Base-by-base conservation (phyloP, 1,139 yeast genomes). In the Pichia sp. region DNA sequence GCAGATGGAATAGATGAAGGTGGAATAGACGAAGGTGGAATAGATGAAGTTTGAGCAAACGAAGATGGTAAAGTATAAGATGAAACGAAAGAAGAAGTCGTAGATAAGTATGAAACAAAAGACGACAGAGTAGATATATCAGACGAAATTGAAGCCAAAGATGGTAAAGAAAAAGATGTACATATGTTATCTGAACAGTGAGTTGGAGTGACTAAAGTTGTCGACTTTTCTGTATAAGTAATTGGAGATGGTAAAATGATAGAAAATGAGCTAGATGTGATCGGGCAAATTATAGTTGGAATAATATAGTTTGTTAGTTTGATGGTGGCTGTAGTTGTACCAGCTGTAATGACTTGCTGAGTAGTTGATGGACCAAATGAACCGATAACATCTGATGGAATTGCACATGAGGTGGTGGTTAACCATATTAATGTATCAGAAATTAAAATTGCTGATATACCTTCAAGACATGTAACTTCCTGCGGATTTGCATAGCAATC, bases 331-430 rank as follows among this genome's bases (percentile, higher is more conserved):
- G 26, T 30, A 16, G 35, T 24, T 4, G 4, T 3, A 20, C 42
- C 41, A 22, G 31, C 26, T 4, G 39, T 38, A 24, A 40, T 16
- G 8, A 35, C 5, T 34, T 32, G 6, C 4, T 20, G n/a, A n/a
- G 25, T 23, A n/a, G 36, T 35, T 1, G 44, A 42, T 32, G 48
- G 42, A 4, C 43, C 46, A 40, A 47, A 47, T 1, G 47, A 42
- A 22, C 51, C 51, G 29, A 35, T 37, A 9, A 47, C 27, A 24
- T 16, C 41, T 9, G 41, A 24, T 25, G 51, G 51, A 30, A 47
- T 29, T 10, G 27, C 9, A 26, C 51, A 47, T 7, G 48, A 45
- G 6, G 48, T 47, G 6, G 51, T 45, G 8, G 51, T 45, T 6
- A 47, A 30, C 40, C 40, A 45, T 25, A 45, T 12, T 9, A 47